Conservation (phyloP, 2,329 filamentous ascomycete species). For the Aspergillus tamarii region DNA sequence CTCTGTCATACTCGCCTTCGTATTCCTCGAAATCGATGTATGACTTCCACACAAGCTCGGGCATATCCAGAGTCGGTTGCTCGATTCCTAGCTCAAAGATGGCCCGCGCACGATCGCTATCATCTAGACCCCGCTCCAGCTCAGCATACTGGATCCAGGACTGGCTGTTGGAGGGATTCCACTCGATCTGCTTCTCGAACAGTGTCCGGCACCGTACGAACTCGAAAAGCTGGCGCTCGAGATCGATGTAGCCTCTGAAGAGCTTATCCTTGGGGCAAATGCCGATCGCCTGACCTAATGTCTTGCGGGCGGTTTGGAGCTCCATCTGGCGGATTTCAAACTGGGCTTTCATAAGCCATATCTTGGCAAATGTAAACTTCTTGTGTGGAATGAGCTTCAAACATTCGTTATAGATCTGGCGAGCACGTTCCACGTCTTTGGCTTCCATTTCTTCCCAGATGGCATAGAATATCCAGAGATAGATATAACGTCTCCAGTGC, state of each 20-base stretch:
- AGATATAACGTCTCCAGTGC: conserved; percentile 96
- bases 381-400: conserved; percentile 89
- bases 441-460: conserved; percentile 90
- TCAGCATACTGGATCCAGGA: conserved; percentile 98
- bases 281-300: conserved; percentile 85
- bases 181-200: conserved; percentile 92
- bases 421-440: conserved; percentile 74
- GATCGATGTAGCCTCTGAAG: conserved; percentile 89
- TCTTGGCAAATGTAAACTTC: conserved; percentile 94
- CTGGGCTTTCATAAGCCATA: conserved; percentile 91
- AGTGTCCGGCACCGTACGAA: conserved; percentile 88
- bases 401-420: conserved; percentile 89
- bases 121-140: conserved; percentile 87
- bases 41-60: conserved; percentile 94
- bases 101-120: conserved; percentile 81
- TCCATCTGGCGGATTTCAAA: conserved; percentile 90
- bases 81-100: conserved; percentile 90
- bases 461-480: conserved; percentile 97
- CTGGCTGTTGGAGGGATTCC: conserved; percentile 85
- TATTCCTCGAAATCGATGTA: conserved; percentile 99
- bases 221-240: conserved; percentile 92
- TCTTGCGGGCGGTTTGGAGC: conserved; percentile 79
- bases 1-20: conserved; percentile 84
- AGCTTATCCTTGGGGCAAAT: conserved; percentile 96
- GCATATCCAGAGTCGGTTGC: conserved; percentile 89